Evolutionary conservation across 116 monocot species (phyloP), one percentile per base, ranked within the genome.

Genomic region (Zostera marina): DNA sequence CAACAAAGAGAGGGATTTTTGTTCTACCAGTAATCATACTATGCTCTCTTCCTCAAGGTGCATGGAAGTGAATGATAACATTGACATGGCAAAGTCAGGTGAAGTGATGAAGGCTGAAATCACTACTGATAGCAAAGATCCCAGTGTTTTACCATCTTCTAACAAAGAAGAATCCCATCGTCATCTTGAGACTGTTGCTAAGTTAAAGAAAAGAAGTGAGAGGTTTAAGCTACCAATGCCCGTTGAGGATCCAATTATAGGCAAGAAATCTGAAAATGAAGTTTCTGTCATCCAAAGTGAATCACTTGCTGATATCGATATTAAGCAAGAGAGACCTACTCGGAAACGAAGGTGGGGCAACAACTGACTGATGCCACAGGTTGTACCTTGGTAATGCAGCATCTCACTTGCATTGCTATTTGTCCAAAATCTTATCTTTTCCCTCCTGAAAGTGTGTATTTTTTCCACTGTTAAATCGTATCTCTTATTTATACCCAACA

Each of bases 181-280:
- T 14, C 88, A 96, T 68, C 68, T 88, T 15, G 94, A 96, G 58
- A 96, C 85, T 1, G 79, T 96, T n/a, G 96, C 70, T 6, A 96
- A 87, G 74, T 75, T 96, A 8, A 96, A 83, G 78, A 89, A 74
- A 61, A 69, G 96, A 42, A 96, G 96, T 20, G 96, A 96, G 65
- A 72, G 96, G 11, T 96, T 96, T 60, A 96, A 89, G 56, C 78
- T 85, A 72, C 89, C 96, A 11, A 77, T 96, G 89, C 89, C 77
- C 40, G 76, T 77, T 13, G 89, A 96, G 75, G 96, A 96, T 16
- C 41, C 63, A 25, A 26, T 48, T 4, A 14, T 22, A 25, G 67
- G 24, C 63, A 94, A 76, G 53, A 82, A 78, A 61, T 19, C 52
- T 9, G 89, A 96, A 38, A 72, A 53, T 48, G 85, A 88, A 13